Base-by-base conservation (phyloP, 352 stramenopile species). In the Phytophthora foliorum region DNA sequence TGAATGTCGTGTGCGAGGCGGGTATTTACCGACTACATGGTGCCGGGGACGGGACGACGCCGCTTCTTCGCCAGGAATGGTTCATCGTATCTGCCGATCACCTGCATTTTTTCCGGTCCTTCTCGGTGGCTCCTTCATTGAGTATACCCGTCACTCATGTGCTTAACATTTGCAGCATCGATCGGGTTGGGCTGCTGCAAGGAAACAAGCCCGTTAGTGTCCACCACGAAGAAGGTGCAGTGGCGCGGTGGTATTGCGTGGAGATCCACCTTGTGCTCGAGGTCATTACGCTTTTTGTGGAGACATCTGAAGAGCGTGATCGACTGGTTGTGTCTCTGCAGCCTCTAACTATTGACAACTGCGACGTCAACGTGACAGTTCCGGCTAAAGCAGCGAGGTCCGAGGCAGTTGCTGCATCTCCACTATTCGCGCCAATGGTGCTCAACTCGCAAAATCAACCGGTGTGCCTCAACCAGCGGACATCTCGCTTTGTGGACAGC, bases 51-150 rank as follows among this genome's bases (percentile, higher is more conserved):
- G 66, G 66, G 10, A 65, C 80, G 22, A 78, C 66, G 7, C 75
- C 67, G 2, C 76, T 90, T 22, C 49, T 95, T 34, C 85, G 87
- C 2, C 87, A 95, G 46, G 87, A 95, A 57, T 95, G 86, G 84
- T 65, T 90, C 51, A 73, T 88, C 19, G 57, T 95, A 24, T 84
- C 85, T 22, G 81, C 70, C 0, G 75, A 67, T 17, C 58, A 89
- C 17, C 48, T 95, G n/a, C 74, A 81, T 19, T 92, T 90, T 59
- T 92, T 89, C 52, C 71, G 87, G 9, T 93, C 87, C 1, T 95
- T 80, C 58, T 81, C 87, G 1, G 55, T 89, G 11, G 59, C 68
- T 24, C 61, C 87, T 3, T 67, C 63, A 10, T 75, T 88, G 44
- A 77, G 64, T 0, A 36, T 95, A 2, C 58, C 72, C 2, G 55